Conservation (phyloP, 1,284 basidiomycete species). For the Sphaerobolus stellatus region DNA sequence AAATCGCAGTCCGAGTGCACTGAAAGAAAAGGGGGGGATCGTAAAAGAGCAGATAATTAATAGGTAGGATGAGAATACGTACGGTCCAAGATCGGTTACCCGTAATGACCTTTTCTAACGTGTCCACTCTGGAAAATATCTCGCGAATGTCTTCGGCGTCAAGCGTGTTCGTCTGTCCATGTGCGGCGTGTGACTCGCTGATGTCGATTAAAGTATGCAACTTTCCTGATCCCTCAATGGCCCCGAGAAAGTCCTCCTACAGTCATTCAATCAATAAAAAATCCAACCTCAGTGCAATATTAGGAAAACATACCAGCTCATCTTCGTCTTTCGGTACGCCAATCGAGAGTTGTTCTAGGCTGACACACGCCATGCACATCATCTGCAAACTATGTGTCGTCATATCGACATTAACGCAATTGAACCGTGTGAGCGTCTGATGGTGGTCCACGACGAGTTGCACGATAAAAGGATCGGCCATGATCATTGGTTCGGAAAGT, state of each 20-base stretch:
- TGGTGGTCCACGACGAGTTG: conserved; percentile 46
- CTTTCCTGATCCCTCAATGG: too few relatives aligned
- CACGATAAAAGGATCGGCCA: conserved; percentile 41
- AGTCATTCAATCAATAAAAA: too few relatives aligned
- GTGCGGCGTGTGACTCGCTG: background rate
- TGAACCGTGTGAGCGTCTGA: conserved; percentile 42
- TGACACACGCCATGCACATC: conserved; percentile 44
- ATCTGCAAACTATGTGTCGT: conserved; percentile 36
- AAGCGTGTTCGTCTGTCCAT: background rate
- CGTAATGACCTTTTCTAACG: background rate
- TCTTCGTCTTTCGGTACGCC: conserved; percentile 48
- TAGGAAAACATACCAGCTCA: conserved; percentile 1
- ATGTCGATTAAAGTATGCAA: background rate
- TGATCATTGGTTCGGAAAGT: conserved; percentile 43
- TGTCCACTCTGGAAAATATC: background rate
- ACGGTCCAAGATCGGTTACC: background rate
- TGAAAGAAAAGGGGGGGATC: too few relatives aligned
- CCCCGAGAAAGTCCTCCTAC: too few relatives aligned
- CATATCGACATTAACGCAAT: conserved; percentile 49
- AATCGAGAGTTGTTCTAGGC: conserved; percentile 51
- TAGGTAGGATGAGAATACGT: too few relatives aligned
- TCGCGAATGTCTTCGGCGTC: background rate
- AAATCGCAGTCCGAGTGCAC: too few relatives aligned
- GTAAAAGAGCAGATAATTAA: too few relatives aligned
- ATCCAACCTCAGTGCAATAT: too few relatives aligned